Percentiles rank a stretch among this genome's conserved stretches.
These are phyloP conservation scores for Sonneratia caseolaris DNA, from an alignment of 345 rosid genomes.

Conservation along the genomic window DNA sequence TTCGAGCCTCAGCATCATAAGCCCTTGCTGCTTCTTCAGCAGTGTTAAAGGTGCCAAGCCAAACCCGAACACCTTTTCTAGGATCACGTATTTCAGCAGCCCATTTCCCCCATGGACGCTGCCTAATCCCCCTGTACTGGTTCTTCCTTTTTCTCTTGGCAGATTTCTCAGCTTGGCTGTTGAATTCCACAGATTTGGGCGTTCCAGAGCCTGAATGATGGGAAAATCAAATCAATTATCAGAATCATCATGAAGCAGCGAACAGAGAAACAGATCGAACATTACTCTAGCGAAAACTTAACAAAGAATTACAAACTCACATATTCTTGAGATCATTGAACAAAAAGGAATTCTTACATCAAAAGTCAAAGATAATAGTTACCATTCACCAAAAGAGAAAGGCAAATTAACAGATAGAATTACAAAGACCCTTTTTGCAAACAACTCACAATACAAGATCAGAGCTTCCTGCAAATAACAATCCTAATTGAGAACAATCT, in stretches of 20 bases:
- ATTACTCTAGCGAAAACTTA: not conserved
- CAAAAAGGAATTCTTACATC: not conserved
- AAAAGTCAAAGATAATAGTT: not conserved
- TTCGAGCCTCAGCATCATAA: conserved; percentile 24
- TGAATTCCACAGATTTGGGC: conserved; percentile 28
- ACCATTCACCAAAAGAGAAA: not conserved
- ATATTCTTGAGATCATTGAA: too few species aligned
- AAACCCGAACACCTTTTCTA: conserved; percentile 75
- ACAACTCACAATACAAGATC: not conserved
- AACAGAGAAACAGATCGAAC: not conserved
- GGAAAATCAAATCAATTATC: not conserved
- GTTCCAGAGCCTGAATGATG: conserved; percentile 23
- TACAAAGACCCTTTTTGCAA: not conserved
- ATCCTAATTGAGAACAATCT: not conserved
- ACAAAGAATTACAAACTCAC: not conserved
- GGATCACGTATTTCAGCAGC: conserved; percentile 99
- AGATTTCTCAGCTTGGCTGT: conserved; percentile 52
- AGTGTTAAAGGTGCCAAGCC: conserved; percentile 93
- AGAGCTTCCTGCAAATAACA: not conserved
- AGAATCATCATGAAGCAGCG: not conserved
- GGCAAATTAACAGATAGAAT: too few species aligned
- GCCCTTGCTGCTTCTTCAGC: conserved; percentile 76
- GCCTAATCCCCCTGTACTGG: conserved; percentile 77
- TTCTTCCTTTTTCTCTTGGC: conserved; percentile 86
- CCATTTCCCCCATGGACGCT: conserved; percentile 99